Conservation (phyloP, 2,329 filamentous ascomycete genomes). For the Cytospora schulzeri region DNA sequence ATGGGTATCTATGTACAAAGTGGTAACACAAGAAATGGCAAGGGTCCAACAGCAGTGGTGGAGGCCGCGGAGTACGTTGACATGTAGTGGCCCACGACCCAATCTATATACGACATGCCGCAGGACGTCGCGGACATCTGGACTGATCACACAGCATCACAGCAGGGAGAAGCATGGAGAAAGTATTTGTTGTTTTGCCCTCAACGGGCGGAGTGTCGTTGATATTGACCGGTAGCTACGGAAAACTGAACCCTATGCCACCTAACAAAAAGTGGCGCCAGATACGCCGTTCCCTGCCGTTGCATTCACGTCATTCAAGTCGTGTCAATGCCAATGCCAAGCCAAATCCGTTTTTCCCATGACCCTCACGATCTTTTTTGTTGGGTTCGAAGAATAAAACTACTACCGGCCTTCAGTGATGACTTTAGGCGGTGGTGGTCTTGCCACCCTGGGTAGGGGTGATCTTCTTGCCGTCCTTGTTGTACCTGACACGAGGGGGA, state of each 20-base stretch:
- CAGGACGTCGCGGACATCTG: not conserved
- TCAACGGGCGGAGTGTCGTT: slow-evolving; percentile 24
- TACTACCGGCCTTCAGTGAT: slow-evolving; percentile 9
- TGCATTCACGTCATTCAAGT: slow-evolving; percentile 26
- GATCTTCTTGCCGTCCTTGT: slow-evolving; percentile 99
- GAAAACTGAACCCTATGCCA: slow-evolving; percentile 26
- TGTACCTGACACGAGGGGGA: slow-evolving; percentile 96
- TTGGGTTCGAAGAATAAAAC: slow-evolving; percentile 9
- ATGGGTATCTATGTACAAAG: too few relatives aligned
- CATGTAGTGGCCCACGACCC: too few relatives aligned
- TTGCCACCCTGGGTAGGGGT: slow-evolving; percentile 80
- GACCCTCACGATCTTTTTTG: slow-evolving; percentile 16
- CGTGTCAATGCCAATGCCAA: slow-evolving; percentile 24
- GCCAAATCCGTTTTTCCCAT: slow-evolving; percentile 23
- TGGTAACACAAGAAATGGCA: too few relatives aligned
- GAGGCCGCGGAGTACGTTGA: too few relatives aligned
- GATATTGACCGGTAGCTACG: slow-evolving; percentile 26
- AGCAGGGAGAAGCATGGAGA: not conserved
- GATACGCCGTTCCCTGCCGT: slow-evolving; percentile 23
- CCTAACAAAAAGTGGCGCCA: slow-evolving; percentile 21
- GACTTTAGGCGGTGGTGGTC: slow-evolving; percentile 46
- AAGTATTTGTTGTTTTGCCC: slow-evolving; percentile 15
- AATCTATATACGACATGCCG: too few relatives aligned
- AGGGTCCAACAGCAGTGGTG: too few relatives aligned
- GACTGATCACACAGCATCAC: not conserved